phyloP scores from a whole-genome alignment of 2,329 filamentous ascomycete species.

The Trichothecium sympodiale region DNA sequence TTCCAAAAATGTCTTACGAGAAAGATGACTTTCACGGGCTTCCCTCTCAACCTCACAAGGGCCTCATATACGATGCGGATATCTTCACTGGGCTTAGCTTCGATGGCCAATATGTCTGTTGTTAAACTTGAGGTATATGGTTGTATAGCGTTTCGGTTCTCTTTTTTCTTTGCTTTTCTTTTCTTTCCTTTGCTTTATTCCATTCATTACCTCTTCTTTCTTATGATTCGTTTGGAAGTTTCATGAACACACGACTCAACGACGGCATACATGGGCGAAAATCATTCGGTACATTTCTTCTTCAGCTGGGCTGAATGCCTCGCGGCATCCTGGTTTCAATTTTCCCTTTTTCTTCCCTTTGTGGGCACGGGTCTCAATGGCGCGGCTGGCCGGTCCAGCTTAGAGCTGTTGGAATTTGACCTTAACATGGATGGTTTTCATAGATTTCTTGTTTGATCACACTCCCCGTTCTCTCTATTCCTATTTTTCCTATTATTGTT shows the following conservation, averaged over 20 bases:
- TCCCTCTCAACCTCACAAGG: too few species aligned
- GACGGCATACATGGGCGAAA: background rate
- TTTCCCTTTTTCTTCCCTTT: constrained; percentile 3
- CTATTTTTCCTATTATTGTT: background rate
- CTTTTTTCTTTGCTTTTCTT: constrained; percentile 10
- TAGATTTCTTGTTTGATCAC: constrained; percentile 1
- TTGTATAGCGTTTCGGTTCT: constrained; percentile 2
- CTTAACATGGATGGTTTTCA: background rate
- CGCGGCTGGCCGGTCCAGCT: too few species aligned
- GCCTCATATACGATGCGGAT: too few species aligned
- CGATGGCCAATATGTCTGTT: too few species aligned
- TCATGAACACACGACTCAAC: background rate
- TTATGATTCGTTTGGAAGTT: constrained; percentile 6
- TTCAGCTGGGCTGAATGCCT: constrained; percentile 14
- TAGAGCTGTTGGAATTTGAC: too few species aligned
- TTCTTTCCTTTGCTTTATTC: constrained; percentile 9
- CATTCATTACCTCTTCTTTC: constrained; percentile 1
- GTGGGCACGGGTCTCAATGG: background rate
- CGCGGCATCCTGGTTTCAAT: constrained; percentile 13
- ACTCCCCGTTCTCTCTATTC: constrained; percentile 1
- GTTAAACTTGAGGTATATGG: too few species aligned
- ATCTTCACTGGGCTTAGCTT: too few species aligned
- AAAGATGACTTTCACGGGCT: too few species aligned
- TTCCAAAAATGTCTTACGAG: too few species aligned
- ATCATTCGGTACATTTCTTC: constrained; percentile 12